These are phyloP conservation scores for Adenanthera pavonina DNA, from an alignment of 306 rosid species.

Conservation along the genomic window DNA sequence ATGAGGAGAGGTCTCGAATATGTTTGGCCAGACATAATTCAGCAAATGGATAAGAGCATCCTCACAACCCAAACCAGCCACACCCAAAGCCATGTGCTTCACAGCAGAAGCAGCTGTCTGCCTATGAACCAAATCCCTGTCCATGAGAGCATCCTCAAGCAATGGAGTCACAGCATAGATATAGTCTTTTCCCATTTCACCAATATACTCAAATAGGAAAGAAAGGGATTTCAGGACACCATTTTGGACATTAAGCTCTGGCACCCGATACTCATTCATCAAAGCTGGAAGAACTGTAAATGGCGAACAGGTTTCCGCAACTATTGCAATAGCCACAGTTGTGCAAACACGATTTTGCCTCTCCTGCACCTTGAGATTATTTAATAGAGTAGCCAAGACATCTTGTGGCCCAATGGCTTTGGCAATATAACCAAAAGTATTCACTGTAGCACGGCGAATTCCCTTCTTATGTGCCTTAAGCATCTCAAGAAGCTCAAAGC, in stretches of 20 bases:
- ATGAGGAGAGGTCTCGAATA: constrained; percentile 94
- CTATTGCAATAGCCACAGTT: constrained; percentile 92
- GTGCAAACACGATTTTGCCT: constrained; percentile 98
- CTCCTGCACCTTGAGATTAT: constrained; percentile 94
- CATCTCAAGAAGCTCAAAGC: constrained; percentile 98
- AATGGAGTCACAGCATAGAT: constrained; percentile 94
- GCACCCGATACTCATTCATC: constrained; percentile 97
- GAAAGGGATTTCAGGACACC: constrained; percentile 95
- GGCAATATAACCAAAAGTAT: constrained; percentile 90
- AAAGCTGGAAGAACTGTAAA: constrained; percentile 90
- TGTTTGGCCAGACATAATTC: constrained; percentile 94
- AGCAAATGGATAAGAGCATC: constrained; percentile 85
- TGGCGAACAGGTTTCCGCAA: constrained; percentile 97
- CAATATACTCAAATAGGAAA: constrained; percentile 93
- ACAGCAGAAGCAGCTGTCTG: constrained; percentile 99
- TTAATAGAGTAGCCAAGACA: constrained; percentile 82
- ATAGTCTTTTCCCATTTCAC: constrained; percentile 98
- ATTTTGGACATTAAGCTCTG: constrained; percentile 93
- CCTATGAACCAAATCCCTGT: constrained; percentile 93
- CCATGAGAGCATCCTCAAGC: constrained; percentile 97
- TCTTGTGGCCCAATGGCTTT: constrained; percentile 97
- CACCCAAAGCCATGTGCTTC: constrained; percentile 98
- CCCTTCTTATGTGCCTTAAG: constrained; percentile 98
- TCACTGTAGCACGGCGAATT: constrained; percentile 88
- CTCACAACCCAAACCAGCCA: constrained; percentile 97